Evolutionary conservation across 73 alveolate genomes (phyloP), one percentile per base, ranked within the genome.

Genomic region (Durusdinium trenchii): DNA sequence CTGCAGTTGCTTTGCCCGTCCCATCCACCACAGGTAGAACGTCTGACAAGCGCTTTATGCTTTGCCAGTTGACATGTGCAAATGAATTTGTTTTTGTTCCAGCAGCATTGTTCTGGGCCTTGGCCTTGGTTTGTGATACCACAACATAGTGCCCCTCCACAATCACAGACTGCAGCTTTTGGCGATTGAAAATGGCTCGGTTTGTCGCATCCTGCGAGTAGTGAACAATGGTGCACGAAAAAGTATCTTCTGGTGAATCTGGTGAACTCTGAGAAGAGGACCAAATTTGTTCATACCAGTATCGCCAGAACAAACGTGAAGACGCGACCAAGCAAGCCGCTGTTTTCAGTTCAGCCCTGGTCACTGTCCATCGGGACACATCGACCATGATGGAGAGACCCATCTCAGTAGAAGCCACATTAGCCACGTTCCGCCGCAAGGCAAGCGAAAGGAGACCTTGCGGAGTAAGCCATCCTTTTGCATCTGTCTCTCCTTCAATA

Each of bases 381-480:
- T 76, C 87, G 1, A 32, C 51, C 32, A 36, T 12, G 23, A 76
- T 36, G 28, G 35, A 51, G 42, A 43, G 40, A 20, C 61, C 87
- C 1, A 76, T 32, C 12, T 76, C 87, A 6, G 87, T 18, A 16
- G 60, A 0, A 40, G 87, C 87, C 57, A 76, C 57, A 54, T 76
- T 76, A 1, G 87, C 18, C n/a, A 76, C 36, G 38, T 76, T 76
- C 0, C 87, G 61, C 3, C 87, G 18, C 42, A 76, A 36, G 61
- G 87, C 87, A 18, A 76, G 40, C 0, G 60, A 16, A 36, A 76
- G 28, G 60, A 43, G 18, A 9, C 87, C 87, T 26, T 32, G 40
- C 26, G 87, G 87, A 36, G 87, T 76, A 26, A 76, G 57, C 87
- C 87, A 76, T 30, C 81, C 81, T n/a, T n/a, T n/a, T n/a, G n/a